Evolutionary conservation across 2,329 filamentous ascomycete genomes (phyloP), one percentile per base, ranked within the genome.

Genomic region (Penicillium sp.): DNA sequence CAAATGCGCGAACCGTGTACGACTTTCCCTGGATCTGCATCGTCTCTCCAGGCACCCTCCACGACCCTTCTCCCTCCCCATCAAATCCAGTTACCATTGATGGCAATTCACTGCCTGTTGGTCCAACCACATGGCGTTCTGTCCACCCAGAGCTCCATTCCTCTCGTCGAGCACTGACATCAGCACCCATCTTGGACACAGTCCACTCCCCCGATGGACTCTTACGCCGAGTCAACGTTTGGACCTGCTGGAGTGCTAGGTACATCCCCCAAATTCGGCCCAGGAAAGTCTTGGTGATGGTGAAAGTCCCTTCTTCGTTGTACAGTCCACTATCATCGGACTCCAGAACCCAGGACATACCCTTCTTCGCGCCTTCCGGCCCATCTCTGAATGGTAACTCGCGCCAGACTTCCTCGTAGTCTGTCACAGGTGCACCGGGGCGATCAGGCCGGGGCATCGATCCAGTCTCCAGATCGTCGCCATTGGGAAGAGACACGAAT

Each of bases 331-430:
- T 42, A 23, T 47, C 38, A 18, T 44, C 51, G 0, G 54, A 57
- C 42, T 64, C 62, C 1, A 64, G 37, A 15, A 65, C 47, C 58
- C 60, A 63, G 2, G 60, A 61, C 4, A 61, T 26, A 3, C 54
- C 54, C 7, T 36, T 45, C 0, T 34, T 13, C 2, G 36, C 11
- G 0, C 57, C 61, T 10, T 62, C 54, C 0, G 63, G 65, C 2
- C 64, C 58, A 2, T 45, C 35, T 7, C 36, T 38, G 8, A 71
- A 55, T 2, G 63, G 53, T 2, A 68, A 59, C 28, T 80, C 76
- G 2, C 65, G 60, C 83, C 83, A 87, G 2, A 84, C 57, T 60
- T 87, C 84, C 58, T 86, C 82, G 50, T 89, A 87, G 6, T 59
- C 53, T 3, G 56, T 57, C 0, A 64, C 43, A 2, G 59, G 60